A percentile compares a stretch with the other conserved stretches of the same genome.
These are phyloP conservation scores for Diaporthe capsici DNA, from an alignment of 2,329 filamentous ascomycete species.

Conservation along the genomic window DNA sequence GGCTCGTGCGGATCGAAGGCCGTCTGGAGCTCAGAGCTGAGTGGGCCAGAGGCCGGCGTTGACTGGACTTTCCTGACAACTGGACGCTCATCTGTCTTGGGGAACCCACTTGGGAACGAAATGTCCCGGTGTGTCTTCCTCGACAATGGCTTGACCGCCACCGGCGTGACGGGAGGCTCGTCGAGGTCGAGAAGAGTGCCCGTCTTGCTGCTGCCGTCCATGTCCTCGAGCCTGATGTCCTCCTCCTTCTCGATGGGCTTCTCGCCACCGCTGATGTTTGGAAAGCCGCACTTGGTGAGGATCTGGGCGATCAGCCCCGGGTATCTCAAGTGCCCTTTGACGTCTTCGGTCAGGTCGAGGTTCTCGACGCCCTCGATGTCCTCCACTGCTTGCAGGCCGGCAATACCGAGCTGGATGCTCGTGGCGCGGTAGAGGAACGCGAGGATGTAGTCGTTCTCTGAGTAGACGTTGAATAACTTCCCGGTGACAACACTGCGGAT, in stretches of 20 bases:
- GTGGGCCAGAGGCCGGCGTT: background rate
- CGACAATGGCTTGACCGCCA: slow-evolving; percentile 32
- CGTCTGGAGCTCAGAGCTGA: background rate
- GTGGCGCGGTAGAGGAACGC: slow-evolving; percentile 90
- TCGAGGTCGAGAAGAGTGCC: slow-evolving; percentile 61
- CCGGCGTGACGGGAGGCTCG: slow-evolving; percentile 32
- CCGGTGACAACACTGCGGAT: slow-evolving; percentile 85
- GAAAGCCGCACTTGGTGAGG: slow-evolving; percentile 65
- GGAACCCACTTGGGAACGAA: slow-evolving; percentile 38
- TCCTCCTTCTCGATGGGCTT: slow-evolving; percentile 66
- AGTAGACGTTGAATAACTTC: slow-evolving; percentile 89
- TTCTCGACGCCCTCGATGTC: slow-evolving; percentile 76
- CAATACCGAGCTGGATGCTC: slow-evolving; percentile 85
- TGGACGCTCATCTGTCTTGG: slow-evolving; percentile 21
- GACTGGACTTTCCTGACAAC: slow-evolving; percentile 37
- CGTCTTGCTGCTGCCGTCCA: slow-evolving; percentile 48
- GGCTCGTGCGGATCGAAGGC: slow-evolving; percentile 8
- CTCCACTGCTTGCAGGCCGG: slow-evolving; percentile 82
- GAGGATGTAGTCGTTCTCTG: slow-evolving; percentile 88
- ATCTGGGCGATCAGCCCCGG: slow-evolving; percentile 64
- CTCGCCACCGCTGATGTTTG: slow-evolving; percentile 58
- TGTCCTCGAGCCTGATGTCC: slow-evolving; percentile 52
- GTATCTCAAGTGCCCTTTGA: slow-evolving; percentile 57
- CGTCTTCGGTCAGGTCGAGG: slow-evolving; percentile 66
- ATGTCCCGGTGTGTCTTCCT: slow-evolving; percentile 34